Percentiles rank a stretch among this genome's conserved stretches.
phyloP scores from a whole-genome alignment of 2,329 filamentous ascomycete genomes.

The Esteya vermicola region DNA sequence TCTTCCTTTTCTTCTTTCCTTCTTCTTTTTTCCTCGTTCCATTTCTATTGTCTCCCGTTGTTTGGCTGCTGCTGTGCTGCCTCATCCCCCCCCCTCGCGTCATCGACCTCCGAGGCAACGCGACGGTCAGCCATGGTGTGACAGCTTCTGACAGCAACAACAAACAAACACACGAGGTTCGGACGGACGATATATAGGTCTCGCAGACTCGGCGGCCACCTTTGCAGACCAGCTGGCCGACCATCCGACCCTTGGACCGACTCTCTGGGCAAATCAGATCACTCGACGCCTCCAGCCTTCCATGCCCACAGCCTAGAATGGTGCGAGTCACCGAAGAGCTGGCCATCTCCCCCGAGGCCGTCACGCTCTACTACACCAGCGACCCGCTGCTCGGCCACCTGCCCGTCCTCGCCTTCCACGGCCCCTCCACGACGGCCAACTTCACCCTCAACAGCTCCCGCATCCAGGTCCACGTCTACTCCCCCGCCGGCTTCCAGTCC shows the following conservation, averaged over 20 bases:
- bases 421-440: conserved; percentile 78
- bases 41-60: background rate
- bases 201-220: too few species aligned
- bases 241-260: too few species aligned
- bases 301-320: conserved; percentile 43
- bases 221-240: too few species aligned
- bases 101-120: too few species aligned
- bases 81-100: too few species aligned
- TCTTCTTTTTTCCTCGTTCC: background rate
- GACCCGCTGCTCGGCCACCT: conserved; percentile 72
- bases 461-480: conserved; percentile 88
- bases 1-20: background rate
- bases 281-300: conserved; percentile 10
- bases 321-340: conserved; percentile 69
- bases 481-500: conserved; percentile 74
- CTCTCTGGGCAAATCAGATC: too few species aligned
- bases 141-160: too few species aligned
- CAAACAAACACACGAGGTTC: too few species aligned
- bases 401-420: conserved; percentile 81
- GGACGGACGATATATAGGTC: too few species aligned
- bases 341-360: conserved; percentile 63
- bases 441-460: conserved; percentile 78
- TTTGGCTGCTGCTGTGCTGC: too few species aligned
- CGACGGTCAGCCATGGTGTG: too few species aligned
- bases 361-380: conserved; percentile 78